Percentiles rank a stretch among this genome's conserved stretches.
Evolutionary conservation across 176 grass and related monocot species (phyloP).

Genomic region (Cenchrus americanus): DNA sequence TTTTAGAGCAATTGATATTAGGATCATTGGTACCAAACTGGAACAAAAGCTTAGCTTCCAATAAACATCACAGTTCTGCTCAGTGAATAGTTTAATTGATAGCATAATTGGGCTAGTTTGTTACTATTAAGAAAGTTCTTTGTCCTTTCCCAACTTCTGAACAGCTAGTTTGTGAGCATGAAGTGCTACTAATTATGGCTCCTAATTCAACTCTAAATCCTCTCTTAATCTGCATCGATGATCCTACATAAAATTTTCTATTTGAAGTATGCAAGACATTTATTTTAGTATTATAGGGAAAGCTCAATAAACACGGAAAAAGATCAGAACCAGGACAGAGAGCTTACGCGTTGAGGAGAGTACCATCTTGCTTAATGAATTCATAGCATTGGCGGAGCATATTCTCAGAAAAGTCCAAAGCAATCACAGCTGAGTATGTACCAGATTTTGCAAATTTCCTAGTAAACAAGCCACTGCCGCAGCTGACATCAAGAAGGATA

Average conservation of each 20-base stretch:
- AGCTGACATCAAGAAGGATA: slow-evolving; percentile 86
- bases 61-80: neutral
- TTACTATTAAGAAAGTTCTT: neutral
- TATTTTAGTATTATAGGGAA: neutral
- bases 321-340: slow-evolving; percentile 18
- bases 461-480: slow-evolving; percentile 90
- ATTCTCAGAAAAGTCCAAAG: slow-evolving; percentile 96
- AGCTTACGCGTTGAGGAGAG: slow-evolving; percentile 68
- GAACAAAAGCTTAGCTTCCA: slow-evolving; percentile 15
- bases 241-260: neutral
- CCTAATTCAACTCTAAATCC: slow-evolving; percentile 7
- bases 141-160: neutral
- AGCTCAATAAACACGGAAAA: neutral
- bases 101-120: neutral
- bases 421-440: slow-evolving; percentile 82
- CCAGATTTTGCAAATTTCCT: slow-evolving; percentile 89
- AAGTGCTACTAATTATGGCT: neutral
- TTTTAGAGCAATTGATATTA: neutral
- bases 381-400: slow-evolving; percentile 96
- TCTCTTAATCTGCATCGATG: neutral
- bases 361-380: slow-evolving; percentile 81
- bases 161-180: neutral
- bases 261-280: neutral
- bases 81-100: neutral
- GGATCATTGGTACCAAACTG: neutral